A percentile compares a stretch with the other conserved stretches of the same genome.
These are phyloP conservation scores for Talaromyces sp. DNA, from an alignment of 2,329 filamentous ascomycete genomes.

Conservation along the genomic window DNA sequence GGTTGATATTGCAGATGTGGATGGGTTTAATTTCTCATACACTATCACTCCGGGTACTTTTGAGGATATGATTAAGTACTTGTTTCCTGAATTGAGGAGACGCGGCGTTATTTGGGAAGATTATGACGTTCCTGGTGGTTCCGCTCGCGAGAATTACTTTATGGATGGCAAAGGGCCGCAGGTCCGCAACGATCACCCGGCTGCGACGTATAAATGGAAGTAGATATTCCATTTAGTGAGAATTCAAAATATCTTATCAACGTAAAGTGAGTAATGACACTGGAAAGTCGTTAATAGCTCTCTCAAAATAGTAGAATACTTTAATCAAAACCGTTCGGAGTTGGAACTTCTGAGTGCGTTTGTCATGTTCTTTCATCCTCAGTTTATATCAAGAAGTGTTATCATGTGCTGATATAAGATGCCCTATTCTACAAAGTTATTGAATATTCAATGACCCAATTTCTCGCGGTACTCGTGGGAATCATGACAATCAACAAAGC, in stretches of 20 bases:
- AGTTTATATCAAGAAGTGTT: no score
- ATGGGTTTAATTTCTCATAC: conserved; percentile 43
- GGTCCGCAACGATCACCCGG: conserved; percentile 10
- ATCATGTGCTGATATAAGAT: no score
- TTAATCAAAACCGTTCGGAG: neutral
- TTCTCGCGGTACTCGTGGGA: no score
- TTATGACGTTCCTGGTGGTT: conserved; percentile 33
- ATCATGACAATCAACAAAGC: no score
- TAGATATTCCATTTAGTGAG: neutral
- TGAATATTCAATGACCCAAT: no score
- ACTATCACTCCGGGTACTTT: conserved; percentile 50
- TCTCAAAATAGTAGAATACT: neutral
- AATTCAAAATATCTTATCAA: neutral
- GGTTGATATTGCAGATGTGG: conserved; percentile 40
- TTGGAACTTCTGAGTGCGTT: no score
- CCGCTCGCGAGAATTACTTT: conserved; percentile 37
- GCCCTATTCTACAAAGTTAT: no score
- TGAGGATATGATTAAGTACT: conserved; percentile 48
- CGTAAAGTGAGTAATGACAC: neutral
- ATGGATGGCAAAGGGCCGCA: conserved; percentile 25
- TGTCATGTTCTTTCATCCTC: no score
- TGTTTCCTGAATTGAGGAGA: conserved; percentile 42
- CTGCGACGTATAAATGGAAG: conserved; percentile 4
- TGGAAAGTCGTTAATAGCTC: no score
- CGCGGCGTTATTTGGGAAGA: conserved; percentile 37